Evolutionary conservation across 495 filamentous ascomycete species (phyloP), one percentile per base, ranked within the genome.

Genomic region (Aspergillus asperescens): DNA sequence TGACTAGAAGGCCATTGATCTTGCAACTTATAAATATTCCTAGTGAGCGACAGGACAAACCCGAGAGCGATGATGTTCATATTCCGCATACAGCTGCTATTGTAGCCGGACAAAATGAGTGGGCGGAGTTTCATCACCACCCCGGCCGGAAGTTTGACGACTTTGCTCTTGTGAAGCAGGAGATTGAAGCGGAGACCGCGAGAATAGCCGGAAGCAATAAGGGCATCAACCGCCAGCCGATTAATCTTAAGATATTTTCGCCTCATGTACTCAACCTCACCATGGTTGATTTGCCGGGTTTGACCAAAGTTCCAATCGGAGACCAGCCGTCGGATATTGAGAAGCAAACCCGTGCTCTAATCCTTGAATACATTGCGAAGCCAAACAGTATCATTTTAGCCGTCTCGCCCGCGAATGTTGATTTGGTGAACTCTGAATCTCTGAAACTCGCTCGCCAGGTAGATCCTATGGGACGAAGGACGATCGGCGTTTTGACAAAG

Each of bases 181-280:
- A 99, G 63, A 99, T 99, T 52, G 93, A 99, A 69, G 90, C 87
- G 37, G 93, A 99, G 71, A 99, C 93, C 1, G 82, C 90, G 10
- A 81, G 93, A 55, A 94, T 99, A 64, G 93, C 93, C 34, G 93
- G 93, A 50, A 94, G 78, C 71, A 99, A 99, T 71, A 99, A 99
- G 73, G 93, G 93, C 54, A 99, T 99, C 70, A 99, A 95, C 64
- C 78, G 93, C 49, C 86, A 95, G 66, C 90, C 93, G 39, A 99
- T 99, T 65, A 97, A 99, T 66, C 78, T 99, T 41, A 99, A 99
- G 67, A 96, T 99, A 48, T 99, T 95, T 69, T 97, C 93, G 19
- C 94, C 93, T 4, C 86, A 96, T 72, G 94, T 99, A 40, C 80
- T 99, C 48, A 97, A 90, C 70, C 77, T 99, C 58, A 99, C 93